Percentiles rank a stretch among this genome's conserved stretches.
These are phyloP conservation scores for Magnusiomyces clavatus DNA, from an alignment of 1,139 yeast species.

Conservation along the genomic window DNA sequence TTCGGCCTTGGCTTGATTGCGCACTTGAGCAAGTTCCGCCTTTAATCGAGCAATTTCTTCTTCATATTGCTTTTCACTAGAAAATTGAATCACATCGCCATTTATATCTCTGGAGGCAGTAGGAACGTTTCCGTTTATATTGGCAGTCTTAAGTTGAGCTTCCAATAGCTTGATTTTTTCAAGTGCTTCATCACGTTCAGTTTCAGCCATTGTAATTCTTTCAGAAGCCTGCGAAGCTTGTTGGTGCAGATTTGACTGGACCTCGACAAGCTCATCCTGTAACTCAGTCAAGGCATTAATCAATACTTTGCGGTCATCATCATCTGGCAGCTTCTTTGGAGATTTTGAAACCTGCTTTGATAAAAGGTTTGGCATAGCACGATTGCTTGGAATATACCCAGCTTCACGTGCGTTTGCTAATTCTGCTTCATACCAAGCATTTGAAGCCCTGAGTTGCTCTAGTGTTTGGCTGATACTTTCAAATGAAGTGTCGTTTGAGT, in stretches of 20 bases:
- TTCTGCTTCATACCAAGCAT: conserved; percentile 30
- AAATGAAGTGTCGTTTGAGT: background rate
- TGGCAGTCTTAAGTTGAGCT: conserved; percentile 1
- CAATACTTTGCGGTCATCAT: conserved; percentile 10
- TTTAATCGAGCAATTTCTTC: conserved; percentile 1
- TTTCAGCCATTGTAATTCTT: conserved; percentile 23
- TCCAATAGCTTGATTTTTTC: conserved; percentile 7
- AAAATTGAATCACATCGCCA: background rate
- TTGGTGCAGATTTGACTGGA: conserved; percentile 25
- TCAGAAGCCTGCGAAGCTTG: conserved; percentile 32
- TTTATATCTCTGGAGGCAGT: background rate
- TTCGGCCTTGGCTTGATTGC: background rate
- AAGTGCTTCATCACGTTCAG: conserved; percentile 21
- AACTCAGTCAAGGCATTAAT: conserved; percentile 28
- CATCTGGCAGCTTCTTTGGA: background rate
- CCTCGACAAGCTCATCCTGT: conserved; percentile 30
- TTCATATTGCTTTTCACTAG: background rate
- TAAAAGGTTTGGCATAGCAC: background rate
- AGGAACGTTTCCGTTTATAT: background rate
- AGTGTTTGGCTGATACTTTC: background rate
- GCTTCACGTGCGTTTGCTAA: conserved; percentile 25
- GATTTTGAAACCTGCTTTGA: background rate
- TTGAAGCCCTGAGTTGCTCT: conserved; percentile 29
- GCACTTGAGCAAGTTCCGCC: background rate
- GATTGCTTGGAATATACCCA: background rate